A percentile compares a stretch with the other conserved stretches of the same genome.
Evolutionary conservation across 140 eudicot species (phyloP).

Genomic region (Bidens hawaiensis): DNA sequence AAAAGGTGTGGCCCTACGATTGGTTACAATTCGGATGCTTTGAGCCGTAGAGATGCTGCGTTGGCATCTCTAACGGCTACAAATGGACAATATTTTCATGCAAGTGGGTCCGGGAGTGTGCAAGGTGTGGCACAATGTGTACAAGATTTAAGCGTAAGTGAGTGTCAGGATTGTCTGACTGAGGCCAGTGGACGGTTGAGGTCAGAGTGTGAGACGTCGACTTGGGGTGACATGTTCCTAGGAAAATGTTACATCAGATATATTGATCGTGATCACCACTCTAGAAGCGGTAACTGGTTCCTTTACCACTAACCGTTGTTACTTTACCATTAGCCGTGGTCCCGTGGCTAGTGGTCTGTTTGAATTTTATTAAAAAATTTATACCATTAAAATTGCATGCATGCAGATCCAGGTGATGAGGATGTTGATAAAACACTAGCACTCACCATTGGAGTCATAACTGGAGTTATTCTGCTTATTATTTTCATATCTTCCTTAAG

Average conservation of each 20-base stretch:
- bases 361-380: neutral
- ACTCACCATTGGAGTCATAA: slow-evolving; percentile 60
- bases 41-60: slow-evolving; percentile 40
- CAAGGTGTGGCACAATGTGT: slow-evolving; percentile 74
- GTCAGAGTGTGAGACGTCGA: slow-evolving; percentile 50
- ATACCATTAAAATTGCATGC: slow-evolving; percentile 9
- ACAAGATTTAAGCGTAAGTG: slow-evolving; percentile 48
- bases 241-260: slow-evolving; percentile 75
- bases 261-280: slow-evolving; percentile 44
- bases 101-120: slow-evolving; percentile 49
- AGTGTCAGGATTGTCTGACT: slow-evolving; percentile 69
- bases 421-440: slow-evolving; percentile 71
- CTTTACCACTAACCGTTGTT: neutral
- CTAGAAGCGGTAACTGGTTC: slow-evolving; percentile 38
- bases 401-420: slow-evolving; percentile 36
- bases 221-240: slow-evolving; percentile 73
- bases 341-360: no score
- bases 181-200: slow-evolving; percentile 54
- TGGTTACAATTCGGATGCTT: slow-evolving; percentile 40
- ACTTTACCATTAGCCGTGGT: no score
- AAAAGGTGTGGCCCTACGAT: slow-evolving; percentile 61
- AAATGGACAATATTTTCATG: slow-evolving; percentile 49
- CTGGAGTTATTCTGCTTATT: slow-evolving; percentile 54
- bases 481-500: slow-evolving; percentile 53
- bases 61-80: slow-evolving; percentile 40